These are phyloP conservation scores for Aegilops speltoides DNA, from an alignment of 176 grass and related monocot species.

Conservation along the genomic window DNA sequence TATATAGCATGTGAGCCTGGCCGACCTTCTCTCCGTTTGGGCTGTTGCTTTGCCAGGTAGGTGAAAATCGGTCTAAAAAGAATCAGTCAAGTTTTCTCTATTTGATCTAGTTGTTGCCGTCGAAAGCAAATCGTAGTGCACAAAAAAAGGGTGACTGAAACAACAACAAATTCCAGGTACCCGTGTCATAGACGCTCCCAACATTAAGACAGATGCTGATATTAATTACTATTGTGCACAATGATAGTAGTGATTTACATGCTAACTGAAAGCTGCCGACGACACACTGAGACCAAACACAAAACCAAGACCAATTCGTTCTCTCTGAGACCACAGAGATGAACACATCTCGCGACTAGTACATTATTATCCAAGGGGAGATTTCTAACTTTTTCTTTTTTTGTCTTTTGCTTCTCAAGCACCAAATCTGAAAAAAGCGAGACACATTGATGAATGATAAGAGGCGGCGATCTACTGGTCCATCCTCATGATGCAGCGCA, in stretches of 20 bases:
- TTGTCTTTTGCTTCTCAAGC: not conserved
- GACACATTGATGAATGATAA: not conserved
- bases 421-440: not conserved
- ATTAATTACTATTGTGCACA: slow-evolving; percentile 1
- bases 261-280: not conserved
- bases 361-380: not conserved
- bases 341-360: not conserved
- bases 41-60: too few species aligned
- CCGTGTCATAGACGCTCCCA: not conserved
- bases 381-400: not conserved
- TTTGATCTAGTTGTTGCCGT: too few species aligned
- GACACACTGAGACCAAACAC: not conserved
- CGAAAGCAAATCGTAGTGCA: too few species aligned
- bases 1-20: too few species aligned
- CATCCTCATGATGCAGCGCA: slow-evolving; percentile 82
- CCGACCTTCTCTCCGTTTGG: too few species aligned
- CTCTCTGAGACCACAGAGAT: not conserved
- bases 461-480: slow-evolving; percentile 14
- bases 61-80: too few species aligned
- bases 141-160: too few species aligned
- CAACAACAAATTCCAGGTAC: too few species aligned
- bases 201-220: not conserved
- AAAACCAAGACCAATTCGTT: not conserved
- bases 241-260: slow-evolving; percentile 19
- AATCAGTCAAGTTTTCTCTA: too few species aligned